A percentile compares a stretch with the other conserved stretches of the same genome.
Conservation (phyloP, 2,329 filamentous ascomycete genomes). For the Trichoderma atroviride region DNA sequence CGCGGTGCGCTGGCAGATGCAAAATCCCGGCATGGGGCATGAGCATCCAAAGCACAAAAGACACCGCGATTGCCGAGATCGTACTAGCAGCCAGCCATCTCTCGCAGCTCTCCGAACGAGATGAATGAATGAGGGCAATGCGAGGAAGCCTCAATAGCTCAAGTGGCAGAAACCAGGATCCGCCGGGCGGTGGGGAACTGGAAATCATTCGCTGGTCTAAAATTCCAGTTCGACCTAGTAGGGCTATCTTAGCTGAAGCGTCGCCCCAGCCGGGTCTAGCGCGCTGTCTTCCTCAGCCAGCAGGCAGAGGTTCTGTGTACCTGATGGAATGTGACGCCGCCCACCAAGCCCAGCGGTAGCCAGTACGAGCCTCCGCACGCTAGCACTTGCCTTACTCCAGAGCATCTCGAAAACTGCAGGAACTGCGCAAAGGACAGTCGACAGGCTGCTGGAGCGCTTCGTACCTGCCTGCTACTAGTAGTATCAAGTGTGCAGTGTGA, state of each 20-base stretch:
- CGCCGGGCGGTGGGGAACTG: constrained; percentile 5
- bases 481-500: not conserved
- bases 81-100: constrained; percentile 16
- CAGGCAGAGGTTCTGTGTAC: not conserved
- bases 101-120: not conserved
- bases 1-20: not conserved
- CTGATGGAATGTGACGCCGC: not conserved
- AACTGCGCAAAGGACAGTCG: not conserved
- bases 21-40: not conserved
- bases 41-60: not conserved
- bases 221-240: not conserved
- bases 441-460: not conserved
- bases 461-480: not conserved
- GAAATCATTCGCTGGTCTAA: not conserved
- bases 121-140: not conserved
- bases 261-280: not conserved
- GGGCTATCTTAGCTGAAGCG: constrained; percentile 4
- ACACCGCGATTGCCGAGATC: constrained; percentile 22
- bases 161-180: constrained; percentile 21
- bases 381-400: not conserved
- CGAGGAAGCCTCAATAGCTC: constrained; percentile 13
- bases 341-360: not conserved
- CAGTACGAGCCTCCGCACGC: not conserved
- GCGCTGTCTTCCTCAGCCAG: not conserved
- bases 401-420: not conserved